Base-by-base conservation (phyloP, 75 land plant species). In the Selaginella moellendorffii region DNA sequence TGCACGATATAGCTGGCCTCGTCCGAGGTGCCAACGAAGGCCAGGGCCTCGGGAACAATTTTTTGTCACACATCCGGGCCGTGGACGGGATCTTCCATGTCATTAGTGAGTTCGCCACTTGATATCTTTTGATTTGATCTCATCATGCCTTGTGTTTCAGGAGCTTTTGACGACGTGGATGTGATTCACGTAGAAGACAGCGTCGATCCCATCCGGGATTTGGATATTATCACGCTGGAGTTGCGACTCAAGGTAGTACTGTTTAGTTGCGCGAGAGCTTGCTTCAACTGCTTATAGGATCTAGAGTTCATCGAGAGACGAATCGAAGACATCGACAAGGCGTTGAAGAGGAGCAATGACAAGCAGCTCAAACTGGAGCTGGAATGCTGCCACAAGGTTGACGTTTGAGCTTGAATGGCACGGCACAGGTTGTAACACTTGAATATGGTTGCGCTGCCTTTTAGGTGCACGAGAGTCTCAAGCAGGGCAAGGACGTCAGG, bases 21-120 rank as follows among this genome's bases (percentile, higher is more conserved):
- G 96, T 95, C 36, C 74, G 90, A 20, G 99, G 99, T 52, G 99
- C 97, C 36, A 86, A 95, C 78, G 62, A 90, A 71, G 99, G 99
- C 21, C 82, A 89, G 63, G 99, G 99, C 12, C 73, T 95, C 31
- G 99, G 99, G 25, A 95, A 95, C 69, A 89, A 72, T 67, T 95
- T 95, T 68, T 70, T 95, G 27, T 95, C 99, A 28, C 99, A 95
- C 59, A 95, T 95, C 28, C 87, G 99, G 30, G 99, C 99, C 2
- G 99, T 95, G 30, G 99, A 95, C 79, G 99, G 99, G 61, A 89
- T 95, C 67, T 95, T 95, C 63, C 99, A 95, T 79, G 99, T 95
- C 53, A 59, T 90, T 53, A 85, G 99, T 95, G 73, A 82, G 99
- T 31, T 20, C 29, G 56, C 14, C 51, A 10, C 18, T 46, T 46